phyloP scores from a whole-genome alignment of 345 rosid species.

The Acer saccharum region DNA sequence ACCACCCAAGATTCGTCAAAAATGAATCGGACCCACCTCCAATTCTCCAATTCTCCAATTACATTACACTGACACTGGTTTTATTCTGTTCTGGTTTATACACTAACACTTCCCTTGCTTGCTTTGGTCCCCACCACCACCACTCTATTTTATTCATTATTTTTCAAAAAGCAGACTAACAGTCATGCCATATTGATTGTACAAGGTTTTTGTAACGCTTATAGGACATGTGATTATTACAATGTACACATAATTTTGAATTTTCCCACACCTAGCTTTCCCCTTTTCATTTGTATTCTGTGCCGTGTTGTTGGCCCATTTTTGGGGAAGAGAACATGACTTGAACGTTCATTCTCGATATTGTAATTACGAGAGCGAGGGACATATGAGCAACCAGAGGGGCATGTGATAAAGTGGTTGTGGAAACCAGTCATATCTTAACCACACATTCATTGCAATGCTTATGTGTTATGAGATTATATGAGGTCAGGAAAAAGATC shows the following conservation, averaged over 20 bases:
- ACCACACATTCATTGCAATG: too few relatives aligned
- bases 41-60: background rate
- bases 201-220: background rate
- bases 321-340: too few relatives aligned
- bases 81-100: background rate
- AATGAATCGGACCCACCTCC: background rate
- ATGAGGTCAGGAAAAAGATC: too few relatives aligned
- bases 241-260: background rate
- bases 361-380: too few relatives aligned
- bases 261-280: background rate
- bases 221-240: background rate
- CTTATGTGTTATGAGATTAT: too few relatives aligned
- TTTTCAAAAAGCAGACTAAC: background rate
- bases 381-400: too few relatives aligned
- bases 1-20: background rate
- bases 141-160: background rate
- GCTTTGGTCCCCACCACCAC: background rate
- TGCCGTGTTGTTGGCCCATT: too few relatives aligned
- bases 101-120: background rate
- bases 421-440: too few relatives aligned
- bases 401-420: too few relatives aligned
- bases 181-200: background rate
- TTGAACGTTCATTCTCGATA: too few relatives aligned
- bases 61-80: background rate
- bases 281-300: background rate